Conservation (phyloP, 2,329 filamentous ascomycete species). For the Scytalidium sp. region DNA sequence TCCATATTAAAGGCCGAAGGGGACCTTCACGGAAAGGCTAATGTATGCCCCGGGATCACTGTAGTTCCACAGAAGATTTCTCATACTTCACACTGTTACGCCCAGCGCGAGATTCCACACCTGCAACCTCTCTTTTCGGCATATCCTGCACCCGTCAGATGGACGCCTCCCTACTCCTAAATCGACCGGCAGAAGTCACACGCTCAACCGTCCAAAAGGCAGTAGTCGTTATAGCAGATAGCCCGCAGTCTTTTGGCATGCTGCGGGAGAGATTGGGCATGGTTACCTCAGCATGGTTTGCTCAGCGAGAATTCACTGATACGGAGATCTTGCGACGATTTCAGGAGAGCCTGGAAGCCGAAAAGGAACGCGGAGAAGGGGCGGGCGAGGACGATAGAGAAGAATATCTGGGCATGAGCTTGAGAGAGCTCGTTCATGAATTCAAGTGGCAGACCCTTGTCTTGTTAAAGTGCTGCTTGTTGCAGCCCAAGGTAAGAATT, state of each 20-base stretch:
- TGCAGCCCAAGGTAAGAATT: constrained; percentile 80
- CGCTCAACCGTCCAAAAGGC: constrained; percentile 97
- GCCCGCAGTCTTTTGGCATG: constrained; percentile 85
- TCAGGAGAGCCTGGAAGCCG: constrained; percentile 78
- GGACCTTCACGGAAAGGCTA: constrained; percentile 34
- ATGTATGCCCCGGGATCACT: neutral
- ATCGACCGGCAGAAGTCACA: constrained; percentile 86
- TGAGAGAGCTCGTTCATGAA: constrained; percentile 88
- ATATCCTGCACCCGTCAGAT: constrained; percentile 94
- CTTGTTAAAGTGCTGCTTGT: constrained; percentile 85
- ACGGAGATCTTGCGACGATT: constrained; percentile 87
- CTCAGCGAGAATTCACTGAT: constrained; percentile 88
- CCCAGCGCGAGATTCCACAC: constrained; percentile 48
- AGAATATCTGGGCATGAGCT: constrained; percentile 82
- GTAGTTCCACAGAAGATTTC: constrained; percentile 87
- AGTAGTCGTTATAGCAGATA: constrained; percentile 91
- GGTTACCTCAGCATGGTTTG: constrained; percentile 95
- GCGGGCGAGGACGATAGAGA: constrained; percentile 70
- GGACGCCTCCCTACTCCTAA: constrained; percentile 72
- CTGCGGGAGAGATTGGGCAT: constrained; percentile 85
- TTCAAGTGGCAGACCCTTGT: constrained; percentile 95
- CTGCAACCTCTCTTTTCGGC: constrained; percentile 84
- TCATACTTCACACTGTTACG: constrained; percentile 93
- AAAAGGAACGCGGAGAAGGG: constrained; percentile 60
- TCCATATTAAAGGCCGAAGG: constrained; percentile 32